Percentiles rank a stretch among this genome's conserved stretches.
These are phyloP conservation scores for Eutypella sp. DNA, from an alignment of 2,329 filamentous ascomycete genomes.

Conservation along the genomic window DNA sequence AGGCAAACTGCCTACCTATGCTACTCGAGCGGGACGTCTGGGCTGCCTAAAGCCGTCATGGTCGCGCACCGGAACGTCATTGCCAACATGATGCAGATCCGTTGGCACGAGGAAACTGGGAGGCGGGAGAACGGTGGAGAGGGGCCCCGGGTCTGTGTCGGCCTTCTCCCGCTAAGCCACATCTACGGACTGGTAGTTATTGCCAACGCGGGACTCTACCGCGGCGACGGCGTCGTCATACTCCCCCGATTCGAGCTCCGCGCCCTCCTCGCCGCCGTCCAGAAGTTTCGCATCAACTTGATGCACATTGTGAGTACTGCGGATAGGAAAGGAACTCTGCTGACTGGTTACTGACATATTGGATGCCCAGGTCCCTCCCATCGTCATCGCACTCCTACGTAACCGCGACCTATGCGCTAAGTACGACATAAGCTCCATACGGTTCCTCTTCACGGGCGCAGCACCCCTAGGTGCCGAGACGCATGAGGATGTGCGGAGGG, in stretches of 20 bases:
- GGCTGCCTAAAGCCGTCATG: constrained; percentile 75
- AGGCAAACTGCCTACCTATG: constrained; percentile 65
- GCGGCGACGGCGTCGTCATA: constrained; percentile 67
- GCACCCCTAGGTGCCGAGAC: constrained; percentile 74
- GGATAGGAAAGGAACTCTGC: not conserved
- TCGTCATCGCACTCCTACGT: constrained; percentile 72
- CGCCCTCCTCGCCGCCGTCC: constrained; percentile 55
- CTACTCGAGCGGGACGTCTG: constrained; percentile 70
- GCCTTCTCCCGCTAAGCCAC: constrained; percentile 70
- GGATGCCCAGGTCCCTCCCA: constrained; percentile 67
- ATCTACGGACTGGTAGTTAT: constrained; percentile 73
- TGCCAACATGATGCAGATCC: constrained; percentile 62
- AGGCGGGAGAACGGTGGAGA: constrained; percentile 23
- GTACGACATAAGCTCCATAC: constrained; percentile 67
- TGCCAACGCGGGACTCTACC: constrained; percentile 58
- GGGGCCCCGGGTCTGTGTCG: constrained; percentile 45
- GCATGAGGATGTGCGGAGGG: constrained; percentile 44
- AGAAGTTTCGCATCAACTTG: constrained; percentile 60
- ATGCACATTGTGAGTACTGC: constrained; percentile 61
- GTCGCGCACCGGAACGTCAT: constrained; percentile 73
- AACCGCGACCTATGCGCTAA: constrained; percentile 55
- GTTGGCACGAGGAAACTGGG: constrained; percentile 33
- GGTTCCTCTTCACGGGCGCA: constrained; percentile 65
- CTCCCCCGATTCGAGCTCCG: constrained; percentile 69
- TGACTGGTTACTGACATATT: not conserved